Evolutionary conservation across 2,329 filamentous ascomycete genomes (phyloP).

Genomic region (Chrysoporthe austroafricana): DNA sequence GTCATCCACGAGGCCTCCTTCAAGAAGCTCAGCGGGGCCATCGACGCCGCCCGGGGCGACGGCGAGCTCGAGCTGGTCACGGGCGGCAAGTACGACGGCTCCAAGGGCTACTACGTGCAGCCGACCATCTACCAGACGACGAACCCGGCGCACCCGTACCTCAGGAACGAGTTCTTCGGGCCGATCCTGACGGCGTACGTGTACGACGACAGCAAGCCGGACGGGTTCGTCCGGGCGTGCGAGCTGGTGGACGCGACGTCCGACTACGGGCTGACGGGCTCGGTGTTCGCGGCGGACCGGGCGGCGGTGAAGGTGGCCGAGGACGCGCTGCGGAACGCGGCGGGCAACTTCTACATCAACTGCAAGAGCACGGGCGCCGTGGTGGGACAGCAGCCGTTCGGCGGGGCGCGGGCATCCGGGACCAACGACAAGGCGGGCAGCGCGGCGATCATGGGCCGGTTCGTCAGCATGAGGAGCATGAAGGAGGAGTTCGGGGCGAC

Average conservation of each 20-base stretch:
- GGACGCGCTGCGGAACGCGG: slow-evolving; percentile 54
- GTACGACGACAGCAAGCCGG: slow-evolving; percentile 49
- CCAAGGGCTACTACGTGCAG: slow-evolving; percentile 48
- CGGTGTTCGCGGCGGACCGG: slow-evolving; percentile 54
- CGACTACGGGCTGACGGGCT: slow-evolving; percentile 65
- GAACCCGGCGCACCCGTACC: slow-evolving; percentile 47
- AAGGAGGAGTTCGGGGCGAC: slow-evolving; percentile 75
- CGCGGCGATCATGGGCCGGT: slow-evolving; percentile 52
- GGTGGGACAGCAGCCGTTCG: slow-evolving; percentile 74
- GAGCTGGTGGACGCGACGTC: slow-evolving; percentile 70
- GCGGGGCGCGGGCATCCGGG: slow-evolving; percentile 68
- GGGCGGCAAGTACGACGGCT: slow-evolving; percentile 49
- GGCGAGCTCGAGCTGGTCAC: slow-evolving; percentile 45
- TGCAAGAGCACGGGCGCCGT: slow-evolving; percentile 68
- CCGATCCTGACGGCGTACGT: slow-evolving; percentile 51
- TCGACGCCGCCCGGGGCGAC: slow-evolving; percentile 51
- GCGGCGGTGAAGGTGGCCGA: slow-evolving; percentile 54
- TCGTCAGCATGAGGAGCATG: slow-evolving; percentile 55
- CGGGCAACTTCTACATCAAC: slow-evolving; percentile 63
- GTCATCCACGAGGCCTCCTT: slow-evolving; percentile 54
- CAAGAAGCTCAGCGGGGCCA: slow-evolving; percentile 47
- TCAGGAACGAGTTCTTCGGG: slow-evolving; percentile 53
- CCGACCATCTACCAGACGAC: slow-evolving; percentile 51
- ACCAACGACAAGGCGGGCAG: slow-evolving; percentile 70
- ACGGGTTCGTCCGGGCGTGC: slow-evolving; percentile 55